A percentile compares a stretch with the other conserved stretches of the same genome.
phyloP scores from a whole-genome alignment of 495 filamentous ascomycete genomes.

The Aspergillus ellipticus region DNA sequence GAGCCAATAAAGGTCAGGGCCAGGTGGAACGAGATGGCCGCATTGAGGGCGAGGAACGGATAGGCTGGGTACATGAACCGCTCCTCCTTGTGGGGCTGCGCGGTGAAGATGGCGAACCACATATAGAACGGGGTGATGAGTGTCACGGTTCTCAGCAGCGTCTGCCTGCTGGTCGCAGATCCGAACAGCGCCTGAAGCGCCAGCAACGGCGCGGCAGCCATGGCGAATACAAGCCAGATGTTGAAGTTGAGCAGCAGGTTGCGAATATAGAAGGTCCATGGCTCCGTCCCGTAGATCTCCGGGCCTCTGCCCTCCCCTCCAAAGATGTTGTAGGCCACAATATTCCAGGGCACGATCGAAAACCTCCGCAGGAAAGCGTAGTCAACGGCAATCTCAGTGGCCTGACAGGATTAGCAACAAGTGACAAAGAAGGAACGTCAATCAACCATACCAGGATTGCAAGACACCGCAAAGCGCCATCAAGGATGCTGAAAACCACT shows the following conservation, averaged over 20 bases:
- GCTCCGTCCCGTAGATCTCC: slow-evolving; percentile 92
- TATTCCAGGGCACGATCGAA: slow-evolving; percentile 81
- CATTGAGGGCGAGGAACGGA: slow-evolving; percentile 87
- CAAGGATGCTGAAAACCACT: slow-evolving; percentile 52
- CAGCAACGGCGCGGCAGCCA: slow-evolving; percentile 64
- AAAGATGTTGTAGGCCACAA: slow-evolving; percentile 93
- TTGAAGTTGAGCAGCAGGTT: slow-evolving; percentile 96
- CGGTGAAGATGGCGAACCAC: slow-evolving; percentile 88
- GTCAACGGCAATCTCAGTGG: slow-evolving; percentile 62
- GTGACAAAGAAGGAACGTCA: background rate
- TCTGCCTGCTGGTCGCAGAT: slow-evolving; percentile 39
- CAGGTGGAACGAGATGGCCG: slow-evolving; percentile 79
- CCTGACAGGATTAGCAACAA: slow-evolving; percentile 35
- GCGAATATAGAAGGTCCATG: slow-evolving; percentile 93
- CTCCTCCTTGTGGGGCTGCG: slow-evolving; percentile 96
- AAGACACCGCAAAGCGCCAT: slow-evolving; percentile 64
- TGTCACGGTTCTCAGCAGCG: slow-evolving; percentile 63
- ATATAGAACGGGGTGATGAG: slow-evolving; percentile 85
- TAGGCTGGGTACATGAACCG: slow-evolving; percentile 98
- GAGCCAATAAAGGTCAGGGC: slow-evolving; percentile 68
- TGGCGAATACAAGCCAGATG: slow-evolving; percentile 80
- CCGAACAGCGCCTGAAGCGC: slow-evolving; percentile 46
- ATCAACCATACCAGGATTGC: slow-evolving; percentile 62
- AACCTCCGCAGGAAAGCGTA: slow-evolving; percentile 77
- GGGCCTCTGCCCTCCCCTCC: slow-evolving; percentile 73